Percentiles rank a stretch among this genome's conserved stretches.
Evolutionary conservation across 306 rosid genomes (phyloP).

Genomic region (Senna tora): DNA sequence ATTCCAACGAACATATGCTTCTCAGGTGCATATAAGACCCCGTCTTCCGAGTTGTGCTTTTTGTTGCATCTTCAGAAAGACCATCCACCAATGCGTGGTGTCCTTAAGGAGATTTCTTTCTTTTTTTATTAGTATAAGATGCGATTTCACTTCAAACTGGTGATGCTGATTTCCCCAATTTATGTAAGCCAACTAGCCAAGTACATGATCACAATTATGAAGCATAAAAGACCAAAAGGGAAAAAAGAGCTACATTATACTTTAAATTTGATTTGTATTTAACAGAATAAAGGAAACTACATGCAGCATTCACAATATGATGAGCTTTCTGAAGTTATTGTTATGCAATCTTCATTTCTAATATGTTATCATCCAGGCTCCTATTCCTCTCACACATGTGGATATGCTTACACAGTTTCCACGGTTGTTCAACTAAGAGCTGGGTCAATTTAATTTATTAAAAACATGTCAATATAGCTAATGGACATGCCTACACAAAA

Average conservation of each 20-base stretch:
- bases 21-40: slow-evolving; percentile 60
- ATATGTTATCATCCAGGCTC: not conserved
- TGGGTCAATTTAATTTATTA: not conserved
- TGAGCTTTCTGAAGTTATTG: no score
- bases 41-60: not conserved
- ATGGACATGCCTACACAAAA: slow-evolving; percentile 19
- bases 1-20: slow-evolving; percentile 77
- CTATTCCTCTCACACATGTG: not conserved
- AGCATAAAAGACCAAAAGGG: not conserved
- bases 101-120: slow-evolving; percentile 2
- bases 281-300: no score
- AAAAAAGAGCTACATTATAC: no score
- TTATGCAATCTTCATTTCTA: not conserved
- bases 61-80: not conserved
- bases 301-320: no score
- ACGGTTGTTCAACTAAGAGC: slow-evolving; percentile 4
- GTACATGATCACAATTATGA: not conserved
- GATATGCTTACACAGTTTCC: not conserved
- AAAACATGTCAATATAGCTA: slow-evolving; percentile 10
- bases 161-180: not conserved
- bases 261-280: no score
- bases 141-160: not conserved
- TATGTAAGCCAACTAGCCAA: not conserved
- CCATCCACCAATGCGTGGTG: not conserved
- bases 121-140: not conserved